A percentile compares a stretch with the other conserved stretches of the same genome.
phyloP scores from a whole-genome alignment of 192 early-diverging fungal genomes.

The Podila epigama region DNA sequence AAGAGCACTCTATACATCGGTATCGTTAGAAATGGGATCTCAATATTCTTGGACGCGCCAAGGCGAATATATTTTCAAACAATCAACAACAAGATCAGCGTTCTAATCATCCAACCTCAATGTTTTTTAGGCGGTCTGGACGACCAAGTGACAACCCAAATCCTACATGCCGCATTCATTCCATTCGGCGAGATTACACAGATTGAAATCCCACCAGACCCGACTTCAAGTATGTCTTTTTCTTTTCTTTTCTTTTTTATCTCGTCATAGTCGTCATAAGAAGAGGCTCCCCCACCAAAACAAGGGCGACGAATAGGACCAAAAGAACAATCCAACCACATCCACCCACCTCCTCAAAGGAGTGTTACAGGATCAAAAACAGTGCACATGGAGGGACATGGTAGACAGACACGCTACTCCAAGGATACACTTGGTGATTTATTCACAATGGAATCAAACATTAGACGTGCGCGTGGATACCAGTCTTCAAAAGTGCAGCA shows the following conservation, averaged over 20 bases:
- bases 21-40: not conserved
- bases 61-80: not conserved
- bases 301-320: too few species aligned
- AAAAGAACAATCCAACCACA: too few species aligned
- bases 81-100: not conserved
- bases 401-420: too few species aligned
- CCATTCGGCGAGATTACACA: slow-evolving; percentile 96
- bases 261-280: not conserved
- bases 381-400: too few species aligned
- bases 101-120: not conserved
- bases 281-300: too few species aligned
- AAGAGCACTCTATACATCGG: slow-evolving; percentile 45
- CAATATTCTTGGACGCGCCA: not conserved
- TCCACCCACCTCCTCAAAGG: too few species aligned
- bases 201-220: slow-evolving; percentile 86
- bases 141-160: slow-evolving; percentile 76
- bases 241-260: not conserved
- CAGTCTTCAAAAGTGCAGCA: too few species aligned
- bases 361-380: too few species aligned
- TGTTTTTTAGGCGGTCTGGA: slow-evolving; percentile 77
- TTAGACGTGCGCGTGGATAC: too few species aligned
- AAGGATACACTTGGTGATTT: too few species aligned
- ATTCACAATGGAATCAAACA: too few species aligned
- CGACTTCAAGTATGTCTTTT: slow-evolving; percentile 67
- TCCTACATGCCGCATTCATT: slow-evolving; percentile 88